Evolutionary conservation across 2,329 filamentous ascomycete genomes (phyloP), one percentile per base, ranked within the genome.

Genomic region (Xylariaceae sp.): DNA sequence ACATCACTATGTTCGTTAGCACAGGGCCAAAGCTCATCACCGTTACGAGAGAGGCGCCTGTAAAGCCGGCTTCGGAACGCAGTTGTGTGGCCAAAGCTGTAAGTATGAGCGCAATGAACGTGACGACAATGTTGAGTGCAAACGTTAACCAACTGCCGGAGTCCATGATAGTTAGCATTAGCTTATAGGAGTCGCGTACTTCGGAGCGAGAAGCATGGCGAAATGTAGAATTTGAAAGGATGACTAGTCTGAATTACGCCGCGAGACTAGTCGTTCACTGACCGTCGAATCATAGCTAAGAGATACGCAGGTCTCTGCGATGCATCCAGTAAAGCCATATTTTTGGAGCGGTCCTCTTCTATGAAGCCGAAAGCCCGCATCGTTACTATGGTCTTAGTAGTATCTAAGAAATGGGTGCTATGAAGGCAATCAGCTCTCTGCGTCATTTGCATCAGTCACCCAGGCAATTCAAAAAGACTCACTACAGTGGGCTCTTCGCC

Each of bases 241-340:
- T n/a, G n/a, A n/a, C n/a, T n/a, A n/a, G n/a, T n/a, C n/a, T n/a
- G n/a, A n/a, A n/a, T 31, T 18, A 16, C 12, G n/a, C n/a, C n/a
- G n/a, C n/a, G n/a, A n/a, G n/a, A n/a, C n/a, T n/a, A n/a, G n/a
- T n/a, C n/a, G n/a, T n/a, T n/a, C n/a, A 56, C 58, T 53, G 5
- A 66, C 47, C 63, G 70, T 58, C 82, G 78, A 17, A 80, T 72
- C 48, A 73, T 73, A 42, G 68, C 73, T 5, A 81, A 68, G 6
- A 80, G 70, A 56, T 82, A 82, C 33, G 75, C 75, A 2, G 79
- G 79, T 31, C 72, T 63, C 53, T 81, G 78, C 2, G 76, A 79
- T 10, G 66, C 67, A 54, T 81, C 73, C 5, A 81, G 63, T 1
- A 78, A 64, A 17, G 61, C 55, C 11, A 69, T 61, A 50, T 77